Evolutionary conservation across 2,329 filamentous ascomycete genomes (phyloP).

Genomic region (Aspergillus ochraceoroseus): DNA sequence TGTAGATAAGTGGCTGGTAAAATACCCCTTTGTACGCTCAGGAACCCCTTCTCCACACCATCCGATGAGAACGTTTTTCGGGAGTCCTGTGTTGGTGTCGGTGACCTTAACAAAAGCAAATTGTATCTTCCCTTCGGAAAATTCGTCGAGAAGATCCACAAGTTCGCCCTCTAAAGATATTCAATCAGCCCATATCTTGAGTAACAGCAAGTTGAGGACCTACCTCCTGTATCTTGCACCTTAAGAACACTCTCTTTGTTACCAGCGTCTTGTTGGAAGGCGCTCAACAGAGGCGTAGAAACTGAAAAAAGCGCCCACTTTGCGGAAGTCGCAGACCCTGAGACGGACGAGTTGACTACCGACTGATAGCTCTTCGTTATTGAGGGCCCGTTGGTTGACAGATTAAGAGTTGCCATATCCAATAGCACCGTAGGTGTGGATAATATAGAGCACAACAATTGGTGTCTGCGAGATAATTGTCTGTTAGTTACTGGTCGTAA

Average conservation of each 20-base stretch:
- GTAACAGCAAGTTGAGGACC: slow-evolving; percentile 20
- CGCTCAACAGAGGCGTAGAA: slow-evolving; percentile 83
- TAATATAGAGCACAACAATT: not conserved
- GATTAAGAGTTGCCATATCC: slow-evolving; percentile 71
- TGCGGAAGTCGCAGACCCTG: slow-evolving; percentile 72
- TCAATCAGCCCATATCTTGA: slow-evolving; percentile 19
- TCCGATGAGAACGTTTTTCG: slow-evolving; percentile 88
- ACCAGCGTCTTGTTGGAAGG: slow-evolving; percentile 76
- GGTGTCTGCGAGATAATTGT: not conserved
- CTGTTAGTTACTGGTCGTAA: too few species aligned
- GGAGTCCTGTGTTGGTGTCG: slow-evolving; percentile 82
- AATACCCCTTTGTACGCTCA: slow-evolving; percentile 98
- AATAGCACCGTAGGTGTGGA: too few species aligned
- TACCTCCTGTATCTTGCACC: slow-evolving; percentile 85
- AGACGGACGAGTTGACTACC: slow-evolving; percentile 57
- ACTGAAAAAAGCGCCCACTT: slow-evolving; percentile 96
- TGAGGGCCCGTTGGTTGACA: slow-evolving; percentile 71
- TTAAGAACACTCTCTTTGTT: slow-evolving; percentile 92
- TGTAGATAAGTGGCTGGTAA: slow-evolving; percentile 85
- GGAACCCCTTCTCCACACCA: slow-evolving; percentile 98
- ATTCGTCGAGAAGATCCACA: slow-evolving; percentile 84
- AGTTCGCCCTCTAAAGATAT: slow-evolving; percentile 72
- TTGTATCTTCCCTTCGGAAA: slow-evolving; percentile 93
- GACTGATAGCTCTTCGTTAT: slow-evolving; percentile 72
- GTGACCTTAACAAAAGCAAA: slow-evolving; percentile 97